Conservation (phyloP, 2,329 filamentous ascomycete genomes). For the Clarireedia hainanense region DNA sequence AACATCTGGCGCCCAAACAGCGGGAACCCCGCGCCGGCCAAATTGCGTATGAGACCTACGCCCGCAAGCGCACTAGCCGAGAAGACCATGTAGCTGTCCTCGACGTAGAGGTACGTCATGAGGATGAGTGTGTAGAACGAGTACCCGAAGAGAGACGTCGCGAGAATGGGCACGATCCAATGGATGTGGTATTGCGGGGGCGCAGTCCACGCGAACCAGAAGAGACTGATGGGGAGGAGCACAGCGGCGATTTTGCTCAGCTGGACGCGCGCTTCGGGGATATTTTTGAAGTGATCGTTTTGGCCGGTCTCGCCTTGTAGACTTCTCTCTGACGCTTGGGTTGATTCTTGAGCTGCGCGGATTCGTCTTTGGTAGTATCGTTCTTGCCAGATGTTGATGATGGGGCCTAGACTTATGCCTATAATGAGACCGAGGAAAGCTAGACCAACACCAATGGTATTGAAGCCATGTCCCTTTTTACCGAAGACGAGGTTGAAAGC, state of each 20-base stretch:
- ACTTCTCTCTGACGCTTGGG: neutral
- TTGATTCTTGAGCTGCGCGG: conserved; percentile 27
- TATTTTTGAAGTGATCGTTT: conserved; percentile 24
- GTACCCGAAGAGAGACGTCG: conserved; percentile 41
- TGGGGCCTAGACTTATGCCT: conserved; percentile 34
- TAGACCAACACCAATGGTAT: conserved; percentile 33
- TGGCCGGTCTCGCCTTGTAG: neutral
- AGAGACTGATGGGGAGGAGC: conserved; percentile 28
- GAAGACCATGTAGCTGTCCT: conserved; percentile 39
- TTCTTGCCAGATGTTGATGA: conserved; percentile 34
- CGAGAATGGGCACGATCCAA: conserved; percentile 41
- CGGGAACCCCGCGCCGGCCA: conserved; percentile 33
- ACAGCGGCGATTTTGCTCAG: conserved; percentile 34
- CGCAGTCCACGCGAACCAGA: conserved; percentile 33
- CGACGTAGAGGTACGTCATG: conserved; percentile 41
- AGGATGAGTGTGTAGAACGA: conserved; percentile 43
- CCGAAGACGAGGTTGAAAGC: conserved; percentile 41
- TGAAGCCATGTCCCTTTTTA: conserved; percentile 35
- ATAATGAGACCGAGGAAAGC: conserved; percentile 31
- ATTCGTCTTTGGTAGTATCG: conserved; percentile 32
- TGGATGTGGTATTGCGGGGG: conserved; percentile 13
- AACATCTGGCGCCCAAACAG: conserved; percentile 33
- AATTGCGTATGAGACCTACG: conserved; percentile 33
- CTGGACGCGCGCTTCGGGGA: conserved; percentile 37
- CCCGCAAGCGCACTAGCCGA: conserved; percentile 36